Base-by-base conservation (phyloP, 1,284 basidiomycete species). In the Ganoderma leucocontextum region DNA sequence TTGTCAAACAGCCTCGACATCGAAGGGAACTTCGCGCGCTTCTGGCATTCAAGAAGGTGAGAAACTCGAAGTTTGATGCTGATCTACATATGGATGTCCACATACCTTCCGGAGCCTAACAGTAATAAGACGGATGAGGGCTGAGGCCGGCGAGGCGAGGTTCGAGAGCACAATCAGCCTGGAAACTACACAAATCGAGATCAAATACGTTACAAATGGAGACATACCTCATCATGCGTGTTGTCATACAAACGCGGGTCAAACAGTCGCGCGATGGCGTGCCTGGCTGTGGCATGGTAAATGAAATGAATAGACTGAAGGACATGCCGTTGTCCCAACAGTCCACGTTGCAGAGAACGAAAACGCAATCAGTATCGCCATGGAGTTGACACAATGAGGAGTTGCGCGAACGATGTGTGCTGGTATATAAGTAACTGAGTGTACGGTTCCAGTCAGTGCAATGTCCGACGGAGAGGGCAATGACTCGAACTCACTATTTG, bases 401-500 rank as follows among this genome's bases (percentile, higher is more conserved):
- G 13, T 41, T 15, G 39, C 39, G 39, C 39, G 39, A 41, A 13
- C 39, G 19, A 44, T 2, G 8, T 8, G n/a, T 22, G 10, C 47
- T 22, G n/a, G 4, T 10, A 7, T 49, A 49, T 41, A 13, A 13
- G 15, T 22, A 3, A 22, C n/a, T 49, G 22, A 8, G 47, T 4
- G n/a, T n/a, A 15, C 42, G 4, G 19, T 44, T 44, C 17, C 42
- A 19, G 19, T 44, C 42, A 19, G 19, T 44, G 6, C 17, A 44
- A 44, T 17, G 15, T 3, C 42, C 42, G 4, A 5, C 42, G 0
- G 17, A 44, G 42, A 44, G 1, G 1, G 19, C 5, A 19, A 44
- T 5, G 6, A 44, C 42, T 44, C 6, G 29, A 29, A 44, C 42
- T 6, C 19, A 19, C 17, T n/a, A 44, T 19, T 99, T 72, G 29